Conservation (phyloP, 1,284 basidiomycete genomes). For the Ceratobasidium theobromae region DNA sequence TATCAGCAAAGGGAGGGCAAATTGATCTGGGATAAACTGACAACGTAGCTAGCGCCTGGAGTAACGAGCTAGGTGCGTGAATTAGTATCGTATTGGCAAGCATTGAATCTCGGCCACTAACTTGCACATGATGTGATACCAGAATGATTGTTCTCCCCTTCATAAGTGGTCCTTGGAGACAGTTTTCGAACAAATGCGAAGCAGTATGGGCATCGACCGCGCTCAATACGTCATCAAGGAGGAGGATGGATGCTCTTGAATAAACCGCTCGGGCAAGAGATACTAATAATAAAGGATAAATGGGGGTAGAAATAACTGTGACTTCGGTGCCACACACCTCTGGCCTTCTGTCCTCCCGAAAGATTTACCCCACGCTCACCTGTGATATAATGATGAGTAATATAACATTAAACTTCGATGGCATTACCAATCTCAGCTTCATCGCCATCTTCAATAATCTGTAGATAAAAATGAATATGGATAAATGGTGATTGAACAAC, state of each 20-base stretch:
- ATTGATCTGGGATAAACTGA: constrained; percentile 64
- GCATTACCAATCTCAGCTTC: constrained; percentile 77
- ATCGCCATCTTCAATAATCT: constrained; percentile 93
- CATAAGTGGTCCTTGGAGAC: constrained; percentile 83
- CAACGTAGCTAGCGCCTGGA: constrained; percentile 43
- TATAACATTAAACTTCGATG: neutral
- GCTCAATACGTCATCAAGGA: constrained; percentile 83
- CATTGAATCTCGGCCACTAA: neutral
- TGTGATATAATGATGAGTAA: constrained; percentile 38
- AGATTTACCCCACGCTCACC: constrained; percentile 68
- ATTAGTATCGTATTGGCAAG: neutral
- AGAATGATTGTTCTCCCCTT: constrained; percentile 77
- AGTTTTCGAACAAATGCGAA: constrained; percentile 78
- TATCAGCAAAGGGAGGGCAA: constrained; percentile 41
- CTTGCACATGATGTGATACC: constrained; percentile 73
- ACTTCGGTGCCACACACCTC: constrained; percentile 53
- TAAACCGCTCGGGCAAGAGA: constrained; percentile 92
- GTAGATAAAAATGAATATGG: constrained; percentile 44
- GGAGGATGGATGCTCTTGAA: constrained; percentile 79
- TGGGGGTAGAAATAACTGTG: neutral
- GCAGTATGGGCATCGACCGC: constrained; percentile 86
- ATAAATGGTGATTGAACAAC: neutral
- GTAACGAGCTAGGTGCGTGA: neutral
- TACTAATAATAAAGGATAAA: constrained; percentile 47
- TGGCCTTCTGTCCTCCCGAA: constrained; percentile 93